A percentile compares a stretch with the other conserved stretches of the same genome.
These are phyloP conservation scores for Rutstroemia sydowiana DNA, from an alignment of 2,329 filamentous ascomycete genomes.

Conservation along the genomic window DNA sequence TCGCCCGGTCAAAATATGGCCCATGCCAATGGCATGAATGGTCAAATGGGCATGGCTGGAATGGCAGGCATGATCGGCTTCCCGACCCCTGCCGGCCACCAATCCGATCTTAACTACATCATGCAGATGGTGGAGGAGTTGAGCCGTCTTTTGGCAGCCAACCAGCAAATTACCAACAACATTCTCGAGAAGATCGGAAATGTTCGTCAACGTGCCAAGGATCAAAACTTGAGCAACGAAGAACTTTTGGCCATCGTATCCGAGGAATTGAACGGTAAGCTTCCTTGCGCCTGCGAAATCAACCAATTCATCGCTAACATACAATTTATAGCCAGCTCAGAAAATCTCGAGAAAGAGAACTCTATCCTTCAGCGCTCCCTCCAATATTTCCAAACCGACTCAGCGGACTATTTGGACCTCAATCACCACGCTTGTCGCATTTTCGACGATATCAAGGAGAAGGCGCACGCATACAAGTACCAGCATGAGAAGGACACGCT, in stretches of 20 bases:
- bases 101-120: slow-evolving; percentile 61
- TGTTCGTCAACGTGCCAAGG: slow-evolving; percentile 44
- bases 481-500: slow-evolving; percentile 54
- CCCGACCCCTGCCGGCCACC: slow-evolving; percentile 59
- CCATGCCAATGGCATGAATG: slow-evolving; percentile 29
- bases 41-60: slow-evolving; percentile 36
- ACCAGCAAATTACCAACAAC: slow-evolving; percentile 55
- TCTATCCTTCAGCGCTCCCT: slow-evolving; percentile 55
- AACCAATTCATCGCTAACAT: too few species aligned
- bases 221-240: slow-evolving; percentile 48
- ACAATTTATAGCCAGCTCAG: background rate
- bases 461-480: slow-evolving; percentile 60
- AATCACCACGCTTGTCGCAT: slow-evolving; percentile 48
- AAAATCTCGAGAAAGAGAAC: slow-evolving; percentile 53
- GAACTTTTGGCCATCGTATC: slow-evolving; percentile 49
- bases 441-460: slow-evolving; percentile 50
- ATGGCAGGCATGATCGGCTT: slow-evolving; percentile 29
- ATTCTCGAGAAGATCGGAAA: slow-evolving; percentile 56
- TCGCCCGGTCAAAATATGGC: slow-evolving; percentile 26
- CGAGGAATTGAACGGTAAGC: slow-evolving; percentile 49
- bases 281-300: too few species aligned
- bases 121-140: slow-evolving; percentile 62
- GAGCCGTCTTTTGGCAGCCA: slow-evolving; percentile 34
- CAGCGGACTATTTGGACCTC: slow-evolving; percentile 53
- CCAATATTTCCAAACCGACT: slow-evolving; percentile 52